Percentiles rank a stretch among this genome's conserved stretches.
Evolutionary conservation across 305 asterid genomes (phyloP).

Genomic region (Ajuga reptans): DNA sequence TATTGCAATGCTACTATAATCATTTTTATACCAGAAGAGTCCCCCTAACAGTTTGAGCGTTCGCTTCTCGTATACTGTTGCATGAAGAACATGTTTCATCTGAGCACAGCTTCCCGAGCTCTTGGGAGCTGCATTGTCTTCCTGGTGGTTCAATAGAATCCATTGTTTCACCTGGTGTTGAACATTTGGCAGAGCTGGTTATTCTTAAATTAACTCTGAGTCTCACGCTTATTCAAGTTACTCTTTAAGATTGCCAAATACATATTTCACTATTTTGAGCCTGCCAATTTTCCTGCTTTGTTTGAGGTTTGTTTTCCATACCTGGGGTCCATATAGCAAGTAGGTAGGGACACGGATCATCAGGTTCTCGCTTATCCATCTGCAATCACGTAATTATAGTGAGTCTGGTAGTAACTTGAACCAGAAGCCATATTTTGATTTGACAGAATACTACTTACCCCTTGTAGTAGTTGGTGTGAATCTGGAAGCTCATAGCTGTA

Average conservation of each 20-base stretch:
- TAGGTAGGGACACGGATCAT: constrained; percentile 86
- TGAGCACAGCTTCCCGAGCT: constrained; percentile 51
- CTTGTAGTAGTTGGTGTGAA: constrained; percentile 75
- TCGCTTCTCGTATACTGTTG: constrained; percentile 84
- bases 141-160: constrained; percentile 80
- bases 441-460: constrained; percentile 49
- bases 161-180: constrained; percentile 72
- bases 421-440: not conserved
- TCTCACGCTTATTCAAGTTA: constrained; percentile 10
- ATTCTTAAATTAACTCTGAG: constrained; percentile 4
- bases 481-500: constrained; percentile 96
- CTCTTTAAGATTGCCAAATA: not conserved
- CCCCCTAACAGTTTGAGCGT: constrained; percentile 85
- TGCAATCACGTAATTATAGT: constrained; percentile 36
- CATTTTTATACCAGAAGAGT: constrained; percentile 67
- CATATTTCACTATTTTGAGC: constrained; percentile 4
- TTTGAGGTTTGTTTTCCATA: constrained; percentile 17
- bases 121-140: constrained; percentile 61
- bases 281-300: not conserved
- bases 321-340: constrained; percentile 85
- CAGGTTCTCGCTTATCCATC: constrained; percentile 89
- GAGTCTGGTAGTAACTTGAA: constrained; percentile 21
- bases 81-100: constrained; percentile 78
- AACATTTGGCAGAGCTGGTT: constrained; percentile 24
- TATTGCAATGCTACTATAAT: not conserved